Base-by-base conservation (phyloP, 176 grass and related monocot genomes). In the Bonia amplexicaulis region DNA sequence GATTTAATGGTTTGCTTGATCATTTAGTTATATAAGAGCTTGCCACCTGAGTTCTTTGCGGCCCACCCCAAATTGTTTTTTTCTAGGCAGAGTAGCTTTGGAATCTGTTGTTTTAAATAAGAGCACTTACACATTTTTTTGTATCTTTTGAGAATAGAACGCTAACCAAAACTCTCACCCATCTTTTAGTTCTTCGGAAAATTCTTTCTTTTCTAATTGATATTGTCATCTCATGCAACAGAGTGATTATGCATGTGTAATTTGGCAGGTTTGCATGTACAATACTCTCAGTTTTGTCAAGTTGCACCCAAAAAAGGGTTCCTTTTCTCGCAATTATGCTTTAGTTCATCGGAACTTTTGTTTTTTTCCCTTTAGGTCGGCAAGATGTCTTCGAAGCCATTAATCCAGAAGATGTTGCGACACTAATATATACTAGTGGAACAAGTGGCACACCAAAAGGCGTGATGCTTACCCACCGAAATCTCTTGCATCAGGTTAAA, bases 361-460 rank as follows among this genome's bases (percentile, higher is more conserved):
- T 77, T 82, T 75, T 63, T 55, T 69, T 33, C 33, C 41, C 51
- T 84, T 49, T 64, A 95, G 91, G 82, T 59, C 69, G 79, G 49
- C 51, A 90, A 57, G 69, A 63, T 39, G 77, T 74, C 66, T 92
- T 85, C 15, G 89, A 98, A 88, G 53, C 82, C 71, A 98, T 98
- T 79, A 84, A 17, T 71, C 80, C 89, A 68, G 93, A 95, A 69
- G 96, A 98, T 83, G 88, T 98, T 83, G 96, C 96, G 17, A 90
- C 96, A 62, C 77, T 98, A 69, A 98, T 98, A 82, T 98, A 98
- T 89, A 98, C 96, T 66, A 98, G 96, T 79, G 96, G 96, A 85
- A 98, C 96, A 65, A 87, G 93, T 84, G 96, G 93, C 64, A 90
- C 58, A 52, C 96, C 96, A 72, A 98, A 98, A 86, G 96, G 91